Base-by-base conservation (phyloP, 2,329 filamentous ascomycete species). In the Neofusicoccum sp. region DNA sequence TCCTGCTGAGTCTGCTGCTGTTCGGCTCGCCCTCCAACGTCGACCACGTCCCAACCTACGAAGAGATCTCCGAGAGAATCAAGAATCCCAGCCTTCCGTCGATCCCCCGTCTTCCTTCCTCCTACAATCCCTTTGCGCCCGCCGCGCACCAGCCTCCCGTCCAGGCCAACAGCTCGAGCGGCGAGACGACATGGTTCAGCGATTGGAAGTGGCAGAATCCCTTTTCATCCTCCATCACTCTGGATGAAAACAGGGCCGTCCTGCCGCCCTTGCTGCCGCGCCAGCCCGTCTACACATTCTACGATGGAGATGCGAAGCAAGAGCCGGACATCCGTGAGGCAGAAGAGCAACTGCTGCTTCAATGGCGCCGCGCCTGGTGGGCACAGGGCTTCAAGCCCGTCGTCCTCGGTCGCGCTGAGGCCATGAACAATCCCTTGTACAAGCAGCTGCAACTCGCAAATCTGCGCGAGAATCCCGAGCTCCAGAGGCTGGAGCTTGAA, bases 321-420 rank as follows among this genome's bases (percentile, higher is more conserved):
- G 83, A 89, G 33, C 80, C 83, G 51, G 83, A 83, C 16, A 82
- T 84, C 54, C 84, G 84, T 67, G 84, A 89, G 62, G 89, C 90
- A 3, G 90, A 97, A 72, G 88, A 88, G 69, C 84, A 88, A 62
- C 78, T 98, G 62, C 81, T 98, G 51, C 79, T 96, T 61, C 89
- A 90, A 58, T 98, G 95, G 95, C 85, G 93, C 63, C 85, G 91
- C 47, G 93, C 93, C 2, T 98, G 93, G 92, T 98, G 91, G 90
- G 91, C 93, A 0, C 87, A 96, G 69, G 95, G 93, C 9, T 97
- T 98, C 77, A 86, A 83, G 64, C 93, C 95, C 0, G 82, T 95
- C 6, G 89, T 98, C 41, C 76, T 98, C 60, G 88, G 89, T 54
- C 84, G 86, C 14, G 86, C 84, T 1, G 93, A 98, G 71, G 92